Percentiles rank a stretch among this genome's conserved stretches.
These are phyloP conservation scores for Trichoderma brevicompactum DNA, from an alignment of 2,329 filamentous ascomycete species.

Conservation along the genomic window DNA sequence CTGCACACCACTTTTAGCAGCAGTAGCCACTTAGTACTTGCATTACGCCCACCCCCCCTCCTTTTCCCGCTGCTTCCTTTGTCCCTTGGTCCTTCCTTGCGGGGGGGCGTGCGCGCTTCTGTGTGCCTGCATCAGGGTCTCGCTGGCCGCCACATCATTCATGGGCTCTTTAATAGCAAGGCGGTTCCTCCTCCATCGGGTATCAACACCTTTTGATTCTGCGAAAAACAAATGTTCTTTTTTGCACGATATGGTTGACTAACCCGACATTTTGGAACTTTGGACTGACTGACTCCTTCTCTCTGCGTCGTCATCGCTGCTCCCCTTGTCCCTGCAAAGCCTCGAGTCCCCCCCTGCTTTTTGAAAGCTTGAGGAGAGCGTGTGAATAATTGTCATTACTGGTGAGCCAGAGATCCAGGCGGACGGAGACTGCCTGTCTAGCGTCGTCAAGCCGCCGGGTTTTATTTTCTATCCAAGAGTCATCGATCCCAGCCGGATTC, in stretches of 20 bases:
- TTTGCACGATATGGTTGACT: no score
- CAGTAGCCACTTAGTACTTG: neutral
- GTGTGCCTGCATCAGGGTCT: constrained; percentile 32
- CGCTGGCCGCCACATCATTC: constrained; percentile 31
- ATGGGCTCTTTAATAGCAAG: constrained; percentile 26
- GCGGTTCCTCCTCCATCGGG: constrained; percentile 31
- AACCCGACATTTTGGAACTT: no score
- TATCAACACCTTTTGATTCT: constrained; percentile 28
- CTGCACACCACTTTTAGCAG: neutral
- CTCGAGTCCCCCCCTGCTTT: neutral
- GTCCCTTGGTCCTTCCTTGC: constrained; percentile 25
- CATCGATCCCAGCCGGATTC: no score
- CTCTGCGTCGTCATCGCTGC: neutral
- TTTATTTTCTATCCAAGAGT: no score
- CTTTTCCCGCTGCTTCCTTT: constrained; percentile 23
- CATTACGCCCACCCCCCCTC: constrained; percentile 3
- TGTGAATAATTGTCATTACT: no score
- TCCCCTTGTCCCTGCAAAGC: neutral
- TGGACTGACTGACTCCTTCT: constrained; percentile 3
- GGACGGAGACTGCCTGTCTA: no score
- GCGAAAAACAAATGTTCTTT: neutral
- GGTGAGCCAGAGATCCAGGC: no score
- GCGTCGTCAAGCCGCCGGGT: no score
- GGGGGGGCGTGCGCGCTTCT: constrained; percentile 29
- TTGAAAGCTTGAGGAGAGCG: neutral